Conservation (phyloP, 768 basidiomycete species). For the Leccinum boreale region DNA sequence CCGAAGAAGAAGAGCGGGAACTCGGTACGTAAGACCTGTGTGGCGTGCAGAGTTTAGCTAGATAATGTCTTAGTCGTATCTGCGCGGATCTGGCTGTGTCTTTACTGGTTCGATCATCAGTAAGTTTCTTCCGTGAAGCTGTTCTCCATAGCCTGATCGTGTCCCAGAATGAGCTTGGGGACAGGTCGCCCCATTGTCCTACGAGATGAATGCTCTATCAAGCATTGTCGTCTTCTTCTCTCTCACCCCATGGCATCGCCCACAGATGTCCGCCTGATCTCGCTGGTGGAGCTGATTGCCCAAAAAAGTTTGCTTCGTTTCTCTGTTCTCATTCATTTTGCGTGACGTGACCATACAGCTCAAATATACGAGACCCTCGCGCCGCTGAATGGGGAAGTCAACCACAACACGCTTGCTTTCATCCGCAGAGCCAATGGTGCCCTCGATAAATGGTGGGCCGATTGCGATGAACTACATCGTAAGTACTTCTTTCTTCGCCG, state of each 20-base stretch:
- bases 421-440: constrained; percentile 84
- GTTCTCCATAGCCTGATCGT: constrained; percentile 10
- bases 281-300: constrained; percentile 84
- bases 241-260: constrained; percentile 83
- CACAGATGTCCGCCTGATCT: constrained; percentile 85
- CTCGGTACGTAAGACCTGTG: constrained; percentile 49
- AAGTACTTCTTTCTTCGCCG: constrained; percentile 12
- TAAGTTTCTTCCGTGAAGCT: constrained; percentile 36
- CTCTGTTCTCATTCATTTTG: neutral
- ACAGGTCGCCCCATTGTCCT: constrained; percentile 89
- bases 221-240: constrained; percentile 78
- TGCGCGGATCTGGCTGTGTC: constrained; percentile 89
- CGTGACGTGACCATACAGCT: constrained; percentile 43
- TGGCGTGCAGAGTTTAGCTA: neutral
- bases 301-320: constrained; percentile 69
- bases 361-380: constrained; percentile 92
- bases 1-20: constrained; percentile 84
- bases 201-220: constrained; percentile 84
- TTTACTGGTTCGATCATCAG: constrained; percentile 98
- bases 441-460: constrained; percentile 87
- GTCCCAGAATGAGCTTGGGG: constrained; percentile 78
- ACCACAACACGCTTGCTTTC: constrained; percentile 79
- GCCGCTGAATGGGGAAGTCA: constrained; percentile 83
- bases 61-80: constrained; percentile 64
- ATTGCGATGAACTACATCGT: constrained; percentile 86